These are phyloP conservation scores for Salix brachista DNA, from an alignment of 345 rosid species.

Conservation along the genomic window DNA sequence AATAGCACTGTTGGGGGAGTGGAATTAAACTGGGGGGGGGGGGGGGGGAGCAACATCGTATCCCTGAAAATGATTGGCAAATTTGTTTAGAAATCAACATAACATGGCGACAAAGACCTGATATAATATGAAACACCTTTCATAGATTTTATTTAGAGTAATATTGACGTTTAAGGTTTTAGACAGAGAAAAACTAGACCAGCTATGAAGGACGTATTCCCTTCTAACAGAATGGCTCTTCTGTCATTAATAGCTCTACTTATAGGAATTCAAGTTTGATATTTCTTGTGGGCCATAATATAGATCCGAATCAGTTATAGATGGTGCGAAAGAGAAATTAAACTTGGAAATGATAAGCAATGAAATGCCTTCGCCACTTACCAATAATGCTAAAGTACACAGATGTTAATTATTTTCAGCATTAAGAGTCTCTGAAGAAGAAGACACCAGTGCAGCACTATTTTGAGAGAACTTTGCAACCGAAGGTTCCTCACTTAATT, in stretches of 20 bases:
- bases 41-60: too few species aligned
- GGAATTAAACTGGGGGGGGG: too few species aligned
- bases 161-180: neutral
- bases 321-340: neutral
- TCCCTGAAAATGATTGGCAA: too few species aligned
- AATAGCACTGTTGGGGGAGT: too few species aligned
- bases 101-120: too few species aligned
- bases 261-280: neutral
- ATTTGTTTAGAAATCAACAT: too few species aligned
- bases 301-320: neutral
- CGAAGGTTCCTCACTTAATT: slow-evolving; percentile 21
- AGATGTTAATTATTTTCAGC: slow-evolving; percentile 11
- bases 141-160: too few species aligned
- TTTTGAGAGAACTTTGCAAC: slow-evolving; percentile 21
- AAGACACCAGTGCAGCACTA: slow-evolving; percentile 11
- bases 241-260: neutral
- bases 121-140: too few species aligned
- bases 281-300: neutral
- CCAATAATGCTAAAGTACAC: neutral
- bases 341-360: neutral
- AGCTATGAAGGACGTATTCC: neutral
- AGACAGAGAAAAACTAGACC: neutral
- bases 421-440: slow-evolving; percentile 13
- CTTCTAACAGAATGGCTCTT: neutral
- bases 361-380: neutral